phyloP scores from a whole-genome alignment of 1,284 basidiomycete genomes.

The Amylostereum areolatum region DNA sequence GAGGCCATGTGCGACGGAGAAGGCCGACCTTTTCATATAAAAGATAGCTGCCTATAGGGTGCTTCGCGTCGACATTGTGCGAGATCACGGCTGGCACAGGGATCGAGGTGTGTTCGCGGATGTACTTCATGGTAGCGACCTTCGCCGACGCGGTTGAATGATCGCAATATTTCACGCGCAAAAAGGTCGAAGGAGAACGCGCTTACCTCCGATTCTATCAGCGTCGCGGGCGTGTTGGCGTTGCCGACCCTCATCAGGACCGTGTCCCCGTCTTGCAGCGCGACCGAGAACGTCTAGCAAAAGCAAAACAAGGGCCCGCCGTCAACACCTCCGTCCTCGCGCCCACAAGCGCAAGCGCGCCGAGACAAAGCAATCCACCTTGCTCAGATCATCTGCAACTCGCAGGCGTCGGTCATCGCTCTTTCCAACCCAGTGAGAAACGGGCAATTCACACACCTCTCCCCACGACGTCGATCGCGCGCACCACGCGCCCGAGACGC shows the following conservation, averaged over 20 bases:
- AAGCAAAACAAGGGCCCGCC: background rate
- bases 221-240: slow-evolving; percentile 13
- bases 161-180: too few relatives aligned
- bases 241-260: slow-evolving; percentile 18
- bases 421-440: background rate
- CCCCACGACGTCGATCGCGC: slow-evolving; percentile 16
- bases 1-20: background rate
- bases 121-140: slow-evolving; percentile 25
- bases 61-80: slow-evolving; percentile 9
- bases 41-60: slow-evolving; percentile 17
- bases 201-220: slow-evolving; percentile 24
- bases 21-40: slow-evolving; percentile 21
- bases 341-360: background rate
- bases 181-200: too few relatives aligned
- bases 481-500: slow-evolving; percentile 8
- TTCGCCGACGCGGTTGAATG: slow-evolving; percentile 1
- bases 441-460: slow-evolving; percentile 13
- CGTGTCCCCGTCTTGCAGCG: slow-evolving; percentile 16
- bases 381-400: slow-evolving; percentile 18
- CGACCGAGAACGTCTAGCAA: slow-evolving; percentile 20
- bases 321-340: background rate
- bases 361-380: slow-evolving; percentile 12
- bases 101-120: slow-evolving; percentile 21
- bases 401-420: background rate
- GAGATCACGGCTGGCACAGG: slow-evolving; percentile 21